Base-by-base conservation (phyloP, 2,329 filamentous ascomycete genomes). In the Trichoderma oligosporum region DNA sequence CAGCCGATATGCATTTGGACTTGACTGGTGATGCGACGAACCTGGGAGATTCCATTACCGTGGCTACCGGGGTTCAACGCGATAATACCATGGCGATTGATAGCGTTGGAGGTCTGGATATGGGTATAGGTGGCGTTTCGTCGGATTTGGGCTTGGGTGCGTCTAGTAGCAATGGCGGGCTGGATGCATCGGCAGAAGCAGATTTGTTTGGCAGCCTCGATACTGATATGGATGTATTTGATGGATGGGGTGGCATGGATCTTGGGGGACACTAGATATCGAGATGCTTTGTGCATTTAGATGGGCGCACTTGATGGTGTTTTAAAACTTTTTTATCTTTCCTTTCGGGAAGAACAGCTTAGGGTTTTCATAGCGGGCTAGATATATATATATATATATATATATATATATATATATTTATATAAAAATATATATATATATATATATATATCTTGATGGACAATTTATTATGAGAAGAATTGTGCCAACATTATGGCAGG, bases 171-270 rank as follows among this genome's bases (percentile, higher is more conserved):
- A 71, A 63, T n/a, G 66, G 63, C 31, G 68, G 63, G 0, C 56
- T 73, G 20, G 70, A 71, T 35, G 54, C 65, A 1, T 64, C 66
- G 12, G 66, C 61, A n/a, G 76, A 74, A 27, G 74, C 70, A 4
- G 70, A 74, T 33, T 57, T 76, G 58, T 76, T 76, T 64, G 69
- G 70, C 4, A 66, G 66, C 2, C 64, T 75, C n/a, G 72, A 71
- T 27, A 68, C 70, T 7, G 64, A 68, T 9, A 73, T 80, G 61
- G 78, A 80, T 46, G 73, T 77, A 57, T 80, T 80, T 64, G 68
- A 70, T 29, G 70, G 67, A 49, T 71, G 71, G 67, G 71, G 54
- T 8, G 35, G 56, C 2, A 47, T 55, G 56, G 49, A 47, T 48
- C 56, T 57, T 3, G 47, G 48, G 3, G 39, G 46, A 7, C 36